Base-by-base conservation (phyloP, 768 basidiomycete genomes). In the Trametes coccinea region DNA sequence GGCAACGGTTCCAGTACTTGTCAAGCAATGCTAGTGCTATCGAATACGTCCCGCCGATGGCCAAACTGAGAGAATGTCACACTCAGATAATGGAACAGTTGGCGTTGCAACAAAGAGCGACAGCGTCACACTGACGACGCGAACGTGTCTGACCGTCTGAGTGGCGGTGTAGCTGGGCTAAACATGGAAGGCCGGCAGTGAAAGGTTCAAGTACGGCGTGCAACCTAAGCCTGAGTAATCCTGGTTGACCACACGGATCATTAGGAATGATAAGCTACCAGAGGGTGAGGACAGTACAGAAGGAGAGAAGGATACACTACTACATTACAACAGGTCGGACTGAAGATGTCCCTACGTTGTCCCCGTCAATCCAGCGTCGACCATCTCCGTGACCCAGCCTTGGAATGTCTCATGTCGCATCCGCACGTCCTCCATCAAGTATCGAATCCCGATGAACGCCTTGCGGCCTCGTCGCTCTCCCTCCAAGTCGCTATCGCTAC, bases 381-480 rank as follows among this genome's bases (percentile, higher is more conserved):
- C 75, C 83, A 86, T 86, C 70, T 86, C 85, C 16, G 76, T 75
- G 29, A 86, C 76, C 85, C 85, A 86, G 39, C 76, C 76, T 74
- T 80, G 82, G 66, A 87, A 74, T 4, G 73, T 72, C 47, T 89
- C 85, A 67, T 92, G 88, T 51, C 80, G 79, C 59, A 92, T 81
- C 67, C 82, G 78, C 13, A 93, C 84, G 34, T 78, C 80, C 63
- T 88, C 84, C 75, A 93, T 66, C 66, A 87, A 76, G 60, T 77
- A 79, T 63, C 87, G 72, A n/a, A 79, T 78, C 10, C 82, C 79
- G 30, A 82, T 74, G 67, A 93, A 95, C 10, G 89, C 91, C 67
- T 80, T 85, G 64, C 86, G 78, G 13, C 92, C 93, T 50, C 81
- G 81, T 60, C 83, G 76, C 69, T 90, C 87, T 8, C 90, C 90